Evolutionary conservation across 345 rosid species (phyloP), one percentile per base, ranked within the genome.

Genomic region (Populus tremula): DNA sequence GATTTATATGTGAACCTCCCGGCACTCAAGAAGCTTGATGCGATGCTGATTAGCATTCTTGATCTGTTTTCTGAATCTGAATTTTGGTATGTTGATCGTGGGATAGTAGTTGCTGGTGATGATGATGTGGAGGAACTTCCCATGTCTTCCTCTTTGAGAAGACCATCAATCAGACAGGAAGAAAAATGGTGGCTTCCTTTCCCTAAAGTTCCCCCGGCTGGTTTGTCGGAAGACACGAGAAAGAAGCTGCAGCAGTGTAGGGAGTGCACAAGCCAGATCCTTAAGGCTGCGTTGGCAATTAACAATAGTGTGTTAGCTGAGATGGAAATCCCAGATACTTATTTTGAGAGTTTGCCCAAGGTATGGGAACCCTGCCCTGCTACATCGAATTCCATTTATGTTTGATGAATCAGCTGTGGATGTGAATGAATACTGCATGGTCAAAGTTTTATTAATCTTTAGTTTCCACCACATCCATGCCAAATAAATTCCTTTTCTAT

Each of bases 181-280:
- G 84, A 78, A 39, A 78, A 82, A 64, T 78, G 84, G 79, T 82
- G 84, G 84, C 80, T 82, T 49, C 84, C 84, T 2, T 78, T 70
- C 63, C 84, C 81, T 1, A 78, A 71, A 74, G 76, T 78, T 25
- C 81, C 84, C 13, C 50, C 11, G 8, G 66, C 54, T 43, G 84
- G 84, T 25, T 70, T 82, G 63, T 70, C 69, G 25, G 81, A 69
- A 59, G 77, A 78, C 56, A 31, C 69, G 11, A 82, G 79, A 56
- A 82, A 74, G 76, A 64, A 39, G 16, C 41, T 82, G 69, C 62
- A 74, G 67, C 76, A 74, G 68, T 74, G 68, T 65, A 74, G 80
- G 72, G 81, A 82, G 27, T 78, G 81, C 70, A 74, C 84, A 45
- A 78, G 67, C 72, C 79, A 82, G 72, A 78, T 78, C 23, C 75